Evolutionary conservation across 2,329 filamentous ascomycete genomes (phyloP).

Genomic region (Septoria petroselini): DNA sequence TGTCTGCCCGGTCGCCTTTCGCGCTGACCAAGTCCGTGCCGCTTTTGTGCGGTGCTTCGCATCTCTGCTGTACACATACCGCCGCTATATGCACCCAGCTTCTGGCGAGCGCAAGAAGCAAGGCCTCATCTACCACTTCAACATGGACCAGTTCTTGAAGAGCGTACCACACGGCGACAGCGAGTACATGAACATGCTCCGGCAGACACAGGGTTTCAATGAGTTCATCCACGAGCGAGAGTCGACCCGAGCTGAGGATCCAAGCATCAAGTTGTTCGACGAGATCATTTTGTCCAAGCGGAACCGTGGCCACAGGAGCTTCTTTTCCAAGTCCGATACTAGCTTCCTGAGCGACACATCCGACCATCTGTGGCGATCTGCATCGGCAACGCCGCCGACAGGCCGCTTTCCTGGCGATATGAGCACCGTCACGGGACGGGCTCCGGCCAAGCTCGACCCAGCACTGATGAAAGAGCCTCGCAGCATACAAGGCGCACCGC

Average conservation of each 20-base stretch:
- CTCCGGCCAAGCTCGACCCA: conserved; percentile 80
- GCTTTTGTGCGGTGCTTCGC: conserved; percentile 68
- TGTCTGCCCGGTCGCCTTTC: conserved; percentile 64
- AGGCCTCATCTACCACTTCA: conserved; percentile 62
- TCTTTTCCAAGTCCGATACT: conserved; percentile 60
- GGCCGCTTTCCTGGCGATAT: conserved; percentile 56
- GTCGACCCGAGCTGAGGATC: conserved; percentile 56
- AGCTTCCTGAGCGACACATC: conserved; percentile 68
- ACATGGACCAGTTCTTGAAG: conserved; percentile 63
- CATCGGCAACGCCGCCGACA: conserved; percentile 56
- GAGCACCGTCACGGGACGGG: conserved; percentile 57
- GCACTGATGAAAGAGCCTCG: conserved; percentile 88
- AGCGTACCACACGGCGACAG: conserved; percentile 63
- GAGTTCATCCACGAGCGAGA: conserved; percentile 84
- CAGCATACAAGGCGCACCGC: conserved; percentile 81
- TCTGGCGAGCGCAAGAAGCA: conserved; percentile 60
- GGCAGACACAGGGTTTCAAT: conserved; percentile 60
- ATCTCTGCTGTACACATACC: conserved; percentile 66
- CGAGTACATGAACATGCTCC: conserved; percentile 61
- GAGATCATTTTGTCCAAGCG: conserved; percentile 79
- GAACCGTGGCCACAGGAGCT: conserved; percentile 62
- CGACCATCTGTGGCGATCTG: conserved; percentile 75
- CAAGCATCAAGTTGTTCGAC: conserved; percentile 73
- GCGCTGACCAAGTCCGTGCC: conserved; percentile 63
- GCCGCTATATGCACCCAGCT: conserved; percentile 59